Evolutionary conservation across 2,329 filamentous ascomycete species (phyloP).

Genomic region (Cladobotryum mycophilum): DNA sequence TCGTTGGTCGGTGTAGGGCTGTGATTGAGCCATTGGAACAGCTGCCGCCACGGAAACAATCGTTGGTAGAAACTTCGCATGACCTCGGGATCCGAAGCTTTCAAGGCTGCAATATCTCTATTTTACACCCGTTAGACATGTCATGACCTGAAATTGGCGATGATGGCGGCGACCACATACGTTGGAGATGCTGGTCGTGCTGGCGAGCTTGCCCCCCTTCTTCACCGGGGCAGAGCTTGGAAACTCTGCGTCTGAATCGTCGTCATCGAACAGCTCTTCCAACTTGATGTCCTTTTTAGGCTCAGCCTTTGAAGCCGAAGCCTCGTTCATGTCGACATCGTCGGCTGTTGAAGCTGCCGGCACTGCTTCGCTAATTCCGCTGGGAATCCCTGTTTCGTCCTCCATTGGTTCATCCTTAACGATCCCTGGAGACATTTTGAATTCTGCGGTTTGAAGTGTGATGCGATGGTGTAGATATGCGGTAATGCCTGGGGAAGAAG

Average conservation of each 20-base stretch:
- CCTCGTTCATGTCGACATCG: constrained; percentile 36
- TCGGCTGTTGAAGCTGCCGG: constrained; percentile 16
- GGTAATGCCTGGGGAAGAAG: too few species aligned
- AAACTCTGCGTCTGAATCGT: constrained; percentile 57
- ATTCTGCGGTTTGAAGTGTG: constrained; percentile 36
- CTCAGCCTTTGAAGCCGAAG: constrained; percentile 8
- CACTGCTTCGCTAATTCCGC: constrained; percentile 23
- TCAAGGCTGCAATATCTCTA: constrained; percentile 32
- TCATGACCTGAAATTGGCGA: background rate
- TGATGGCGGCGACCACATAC: constrained; percentile 26
- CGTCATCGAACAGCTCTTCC: constrained; percentile 53
- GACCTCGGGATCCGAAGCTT: constrained; percentile 68
- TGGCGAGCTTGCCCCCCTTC: constrained; percentile 34
- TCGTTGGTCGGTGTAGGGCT: constrained; percentile 78
- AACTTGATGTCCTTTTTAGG: constrained; percentile 44
- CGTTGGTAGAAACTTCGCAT: constrained; percentile 95
- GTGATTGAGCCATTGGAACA: constrained; percentile 98
- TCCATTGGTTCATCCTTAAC: constrained; percentile 31
- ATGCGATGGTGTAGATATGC: constrained; percentile 28
- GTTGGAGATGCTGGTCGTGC: constrained; percentile 34
- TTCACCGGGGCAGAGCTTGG: constrained; percentile 42
- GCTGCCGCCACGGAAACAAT: constrained; percentile 85
- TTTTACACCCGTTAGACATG: background rate
- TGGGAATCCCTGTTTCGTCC: constrained; percentile 23
- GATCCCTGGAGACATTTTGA: constrained; percentile 21